Evolutionary conservation across 345 rosid genomes (phyloP).

Genomic region (Eutrema yunnanense): DNA sequence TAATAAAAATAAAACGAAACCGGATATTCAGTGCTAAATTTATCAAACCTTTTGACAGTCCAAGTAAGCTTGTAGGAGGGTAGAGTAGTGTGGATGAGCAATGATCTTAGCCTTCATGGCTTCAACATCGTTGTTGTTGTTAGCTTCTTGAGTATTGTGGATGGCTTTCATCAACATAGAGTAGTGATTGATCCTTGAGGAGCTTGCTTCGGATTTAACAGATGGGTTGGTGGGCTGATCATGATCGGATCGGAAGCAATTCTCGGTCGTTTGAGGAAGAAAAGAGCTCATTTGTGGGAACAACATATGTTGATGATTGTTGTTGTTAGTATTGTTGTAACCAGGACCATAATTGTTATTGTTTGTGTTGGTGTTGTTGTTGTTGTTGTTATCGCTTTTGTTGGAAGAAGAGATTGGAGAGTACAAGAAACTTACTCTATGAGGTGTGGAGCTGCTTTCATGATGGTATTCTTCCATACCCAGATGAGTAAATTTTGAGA

Average conservation of each 20-base stretch:
- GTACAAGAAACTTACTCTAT: slow-evolving; percentile 71
- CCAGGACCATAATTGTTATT: slow-evolving; percentile 27
- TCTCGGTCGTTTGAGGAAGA: slow-evolving; percentile 38
- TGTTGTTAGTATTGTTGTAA: slow-evolving; percentile 15
- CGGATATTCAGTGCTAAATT: background rate
- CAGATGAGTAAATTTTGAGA: slow-evolving; percentile 9
- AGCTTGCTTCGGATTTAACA: slow-evolving; percentile 73
- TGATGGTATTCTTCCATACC: slow-evolving; percentile 77
- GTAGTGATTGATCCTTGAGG: slow-evolving; percentile 50
- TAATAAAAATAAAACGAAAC: background rate
- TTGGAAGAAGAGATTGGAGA: slow-evolving; percentile 51
- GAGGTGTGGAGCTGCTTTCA: slow-evolving; percentile 46
- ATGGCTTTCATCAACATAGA: slow-evolving; percentile 47
- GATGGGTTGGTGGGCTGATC: slow-evolving; percentile 35
- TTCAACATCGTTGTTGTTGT: slow-evolving; percentile 41
- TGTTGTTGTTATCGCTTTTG: slow-evolving; percentile 37
- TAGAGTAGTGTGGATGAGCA: slow-evolving; percentile 87
- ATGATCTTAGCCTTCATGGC: slow-evolving; percentile 92
- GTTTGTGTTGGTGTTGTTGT: slow-evolving; percentile 25
- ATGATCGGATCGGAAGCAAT: slow-evolving; percentile 52
- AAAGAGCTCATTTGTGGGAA: slow-evolving; percentile 30
- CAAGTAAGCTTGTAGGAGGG: slow-evolving; percentile 84
- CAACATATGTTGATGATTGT: slow-evolving; percentile 28
- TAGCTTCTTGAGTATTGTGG: slow-evolving; percentile 43
- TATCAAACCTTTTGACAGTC: slow-evolving; percentile 85